Base-by-base conservation (phyloP, 2,329 filamentous ascomycete genomes). In the Aspergillus luchuensis region DNA sequence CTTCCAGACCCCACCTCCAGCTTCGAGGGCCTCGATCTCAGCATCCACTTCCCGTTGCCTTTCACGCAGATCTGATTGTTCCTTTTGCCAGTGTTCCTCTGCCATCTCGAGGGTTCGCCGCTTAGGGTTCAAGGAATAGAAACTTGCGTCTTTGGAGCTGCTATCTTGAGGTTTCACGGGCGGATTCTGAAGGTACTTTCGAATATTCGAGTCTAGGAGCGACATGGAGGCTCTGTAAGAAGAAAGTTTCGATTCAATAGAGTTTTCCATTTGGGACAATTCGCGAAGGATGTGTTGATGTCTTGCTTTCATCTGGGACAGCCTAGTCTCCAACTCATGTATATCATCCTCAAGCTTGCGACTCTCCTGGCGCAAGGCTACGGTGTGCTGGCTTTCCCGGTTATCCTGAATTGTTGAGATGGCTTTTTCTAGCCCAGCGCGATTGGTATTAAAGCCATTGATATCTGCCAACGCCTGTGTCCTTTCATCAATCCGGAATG, bases 71-170 rank as follows among this genome's bases (percentile, higher is more conserved):
- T 74, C 71, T 13, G 76, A 77, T 52, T 80, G 78, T 66, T 87
- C 84, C 2, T 76, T 74, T 17, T 74, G 72, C 80, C 83, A 87
- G 63, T 86, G 81, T 45, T 87, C 84, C 58, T 79, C 79, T 4
- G 85, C 86, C 80, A 88, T 82, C 30, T 84, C 81, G 25, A 89
- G 78, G 1, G 85, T 89, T 45, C 86, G 79, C 38, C 84, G 80
- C 57, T 84, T 81, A 0, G 80, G 75, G n/a, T 83, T 83, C 33
- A 88, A 74, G 2, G 80, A 74, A 53, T 82, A 79, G 66, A 85
- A 85, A 2, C 75, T 77, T 59, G 78, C 62, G 69, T 70, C 59
- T 19, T 58, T 66, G 2, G 75, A 67, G 5, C 43, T 60, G n/a
- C 66, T 65, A 3, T 64, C 61, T n/a, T 78, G 67, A 8, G 81